These are phyloP conservation scores for Trypanosoma scelopori DNA, from an alignment of 208 protist species.

Conservation along the genomic window DNA sequence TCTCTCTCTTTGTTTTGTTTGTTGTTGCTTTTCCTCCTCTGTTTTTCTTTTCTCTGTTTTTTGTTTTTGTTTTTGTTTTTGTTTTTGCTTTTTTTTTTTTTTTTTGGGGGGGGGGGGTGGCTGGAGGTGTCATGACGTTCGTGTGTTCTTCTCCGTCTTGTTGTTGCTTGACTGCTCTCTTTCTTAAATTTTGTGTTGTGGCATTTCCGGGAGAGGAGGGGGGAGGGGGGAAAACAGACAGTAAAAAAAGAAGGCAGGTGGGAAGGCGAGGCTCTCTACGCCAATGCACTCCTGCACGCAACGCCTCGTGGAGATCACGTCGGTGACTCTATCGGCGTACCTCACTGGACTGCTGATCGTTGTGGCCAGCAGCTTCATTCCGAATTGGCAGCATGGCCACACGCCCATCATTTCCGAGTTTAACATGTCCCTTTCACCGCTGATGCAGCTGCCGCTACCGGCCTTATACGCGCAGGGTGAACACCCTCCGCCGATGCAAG, in stretches of 20 bases:
- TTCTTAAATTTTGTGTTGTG: too few relatives aligned
- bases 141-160: constrained; percentile 4
- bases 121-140: neutral
- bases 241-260: neutral
- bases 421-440: constrained; percentile 29
- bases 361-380: constrained; percentile 38
- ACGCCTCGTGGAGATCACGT: constrained; percentile 44
- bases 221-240: too few relatives aligned
- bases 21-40: constrained; percentile 17
- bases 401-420: constrained; percentile 31
- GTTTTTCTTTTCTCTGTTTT: constrained; percentile 24
- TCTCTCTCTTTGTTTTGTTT: too few relatives aligned
- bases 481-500: constrained; percentile 17
- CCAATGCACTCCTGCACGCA: constrained; percentile 56
- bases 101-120: neutral
- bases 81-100: constrained; percentile 2
- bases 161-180: neutral
- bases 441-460: constrained; percentile 26
- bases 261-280: too few relatives aligned
- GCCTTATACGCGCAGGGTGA: constrained; percentile 15
- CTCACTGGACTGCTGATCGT: constrained; percentile 37
- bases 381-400: constrained; percentile 17
- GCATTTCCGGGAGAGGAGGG: neutral
- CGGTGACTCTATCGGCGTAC: constrained; percentile 30
- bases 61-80: constrained; percentile 23